phyloP scores from a whole-genome alignment of 139 green algal species.

The Coccomyxa sp. region DNA sequence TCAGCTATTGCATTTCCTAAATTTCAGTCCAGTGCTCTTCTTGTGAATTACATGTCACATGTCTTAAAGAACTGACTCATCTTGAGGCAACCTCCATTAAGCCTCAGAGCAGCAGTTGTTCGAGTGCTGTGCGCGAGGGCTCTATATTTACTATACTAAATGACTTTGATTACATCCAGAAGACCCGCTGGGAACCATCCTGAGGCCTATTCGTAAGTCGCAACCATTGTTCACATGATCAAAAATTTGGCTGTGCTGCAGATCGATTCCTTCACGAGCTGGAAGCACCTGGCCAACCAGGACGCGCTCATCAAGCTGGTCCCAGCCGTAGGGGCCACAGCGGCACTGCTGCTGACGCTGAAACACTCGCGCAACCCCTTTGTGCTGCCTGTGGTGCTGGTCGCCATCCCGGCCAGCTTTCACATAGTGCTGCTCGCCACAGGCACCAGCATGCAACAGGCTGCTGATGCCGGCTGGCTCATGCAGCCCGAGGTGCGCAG shows the following conservation, averaged over 20 bases:
- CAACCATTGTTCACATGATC: too few relatives aligned
- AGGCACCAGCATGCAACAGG: conserved; percentile 39
- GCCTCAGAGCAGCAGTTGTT: too few relatives aligned
- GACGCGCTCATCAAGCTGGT: conserved; percentile 52
- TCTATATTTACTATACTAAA: too few relatives aligned
- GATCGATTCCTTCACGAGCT: conserved; percentile 28
- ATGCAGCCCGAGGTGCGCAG: conserved; percentile 40
- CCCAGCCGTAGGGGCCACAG: conserved; percentile 32
- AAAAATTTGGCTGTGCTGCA: not conserved
- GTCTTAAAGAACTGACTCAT: too few relatives aligned
- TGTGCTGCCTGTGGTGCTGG: conserved; percentile 55
- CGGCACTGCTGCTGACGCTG: conserved; percentile 30
- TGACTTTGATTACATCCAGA: too few relatives aligned
- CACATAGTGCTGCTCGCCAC: conserved; percentile 29
- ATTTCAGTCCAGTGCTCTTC: too few relatives aligned
- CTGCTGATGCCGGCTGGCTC: conserved; percentile 57
- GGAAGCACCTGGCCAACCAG: conserved; percentile 24
- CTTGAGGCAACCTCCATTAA: too few relatives aligned
- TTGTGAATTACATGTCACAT: too few relatives aligned
- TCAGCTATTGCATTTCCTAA: too few relatives aligned
- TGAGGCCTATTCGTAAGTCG: too few relatives aligned
- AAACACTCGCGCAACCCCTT: conserved; percentile 32
- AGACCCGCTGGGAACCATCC: too few relatives aligned
- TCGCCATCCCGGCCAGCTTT: conserved; percentile 36
- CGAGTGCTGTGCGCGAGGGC: too few relatives aligned